Evolutionary conservation across 148 eudicot genomes (phyloP), one percentile per base, ranked within the genome.

Genomic region (Rhododendron williamsianum): DNA sequence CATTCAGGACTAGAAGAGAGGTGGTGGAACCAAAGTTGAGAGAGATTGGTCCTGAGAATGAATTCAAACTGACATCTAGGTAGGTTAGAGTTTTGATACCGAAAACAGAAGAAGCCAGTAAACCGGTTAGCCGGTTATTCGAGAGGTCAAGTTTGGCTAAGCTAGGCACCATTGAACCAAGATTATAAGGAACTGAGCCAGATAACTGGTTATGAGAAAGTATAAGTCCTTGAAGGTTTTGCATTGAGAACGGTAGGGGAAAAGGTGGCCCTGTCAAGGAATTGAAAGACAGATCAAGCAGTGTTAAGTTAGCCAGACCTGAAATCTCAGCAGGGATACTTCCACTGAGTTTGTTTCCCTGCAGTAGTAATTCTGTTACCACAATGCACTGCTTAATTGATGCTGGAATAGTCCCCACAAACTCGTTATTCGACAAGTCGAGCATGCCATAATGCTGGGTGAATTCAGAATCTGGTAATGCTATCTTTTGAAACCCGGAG

Each of bases 381-480:
- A 96, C 89, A 58, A 83, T 83, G 87, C 99, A 96, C 33, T 90
- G 81, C 78, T 88, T 69, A 60, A 96, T 93, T 48, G 98, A 89
- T 71, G 89, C 80, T 16, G 99, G 98, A 87, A 96, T 96, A 15
- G 93, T 86, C 65, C 98, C 98, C 38, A 79, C 90, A 48, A 96
- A 89, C 85, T 89, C 88, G 73, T 96, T 96, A 85, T 92, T 63
- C 45, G 99, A 96, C 67, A 96, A 88, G 92, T 96, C 98, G 84
- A 96, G 98, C 99, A 90, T 89, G 30, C 99, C 99, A 67, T 94
- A 96, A 85, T 96, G 99, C 90, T 96, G 99, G 30, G 78, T 83
- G 87, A 86, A 96, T 87, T 93, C 98, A 30, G 98, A 94, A 86
- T 96, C 98, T 15, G 98, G 96, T 81, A 94, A 83, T n/a, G 96